Percentiles rank a stretch among this genome's conserved stretches.
Evolutionary conservation across 1,284 basidiomycete species (phyloP).

Genomic region (Dichomitus squalens): DNA sequence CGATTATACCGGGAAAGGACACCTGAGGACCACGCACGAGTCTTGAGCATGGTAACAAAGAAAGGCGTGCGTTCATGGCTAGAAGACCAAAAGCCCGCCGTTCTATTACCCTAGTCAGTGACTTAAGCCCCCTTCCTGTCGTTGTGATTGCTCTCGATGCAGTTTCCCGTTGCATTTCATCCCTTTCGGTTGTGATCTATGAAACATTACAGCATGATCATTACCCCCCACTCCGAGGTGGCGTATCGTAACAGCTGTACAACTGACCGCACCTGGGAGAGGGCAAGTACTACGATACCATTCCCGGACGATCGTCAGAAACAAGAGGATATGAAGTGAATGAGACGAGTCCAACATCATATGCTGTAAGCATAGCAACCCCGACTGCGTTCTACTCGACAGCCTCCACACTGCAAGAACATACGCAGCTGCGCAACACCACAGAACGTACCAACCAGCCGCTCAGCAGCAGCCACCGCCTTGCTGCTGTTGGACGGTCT

Average conservation of each 20-base stretch:
- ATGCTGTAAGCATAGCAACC: constrained; percentile 34
- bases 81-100: constrained; percentile 42
- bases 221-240: constrained; percentile 22
- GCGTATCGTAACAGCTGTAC: constrained; percentile 19
- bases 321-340: constrained; percentile 18
- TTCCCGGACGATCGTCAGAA: constrained; percentile 19
- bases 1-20: constrained; percentile 62
- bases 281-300: constrained; percentile 13
- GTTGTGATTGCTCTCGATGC: not conserved
- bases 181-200: not conserved
- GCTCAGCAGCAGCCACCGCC: constrained; percentile 75
- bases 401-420: constrained; percentile 12
- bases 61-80: constrained; percentile 76
- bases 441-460: constrained; percentile 4
- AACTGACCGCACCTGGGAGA: constrained; percentile 14
- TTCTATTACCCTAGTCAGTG: constrained; percentile 1
- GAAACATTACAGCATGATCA: constrained; percentile 18
- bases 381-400: constrained; percentile 16
- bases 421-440: constrained; percentile 7
- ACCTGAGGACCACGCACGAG: constrained; percentile 41
- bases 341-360: constrained; percentile 32
- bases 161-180: not conserved
- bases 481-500: constrained; percentile 76
- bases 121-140: not conserved
- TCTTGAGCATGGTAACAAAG: constrained; percentile 62